Evolutionary conservation across 2,329 filamentous ascomycete genomes (phyloP), one percentile per base, ranked within the genome.

Genomic region (Thelonectria discophora): DNA sequence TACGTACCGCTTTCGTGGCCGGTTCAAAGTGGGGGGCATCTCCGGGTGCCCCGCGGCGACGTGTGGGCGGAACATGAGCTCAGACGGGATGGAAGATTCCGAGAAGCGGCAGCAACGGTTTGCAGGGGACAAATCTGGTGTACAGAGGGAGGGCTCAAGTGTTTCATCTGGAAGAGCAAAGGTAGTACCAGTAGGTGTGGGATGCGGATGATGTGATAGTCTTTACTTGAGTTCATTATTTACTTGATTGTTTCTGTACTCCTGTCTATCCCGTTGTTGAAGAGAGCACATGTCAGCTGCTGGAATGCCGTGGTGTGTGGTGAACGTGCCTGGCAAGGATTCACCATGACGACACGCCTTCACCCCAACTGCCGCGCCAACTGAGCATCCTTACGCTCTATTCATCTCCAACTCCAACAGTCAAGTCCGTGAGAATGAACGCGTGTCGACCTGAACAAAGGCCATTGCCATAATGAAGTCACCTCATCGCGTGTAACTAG

Each of bases 41-140:
- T 20, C 40, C 42, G 42, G 42, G 42, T 45, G 42, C 42, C 42
- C 42, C 42, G 42, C 42, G 42, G 20, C 18, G 42, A 45, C 17
- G 42, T 34, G 17, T 45, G 42, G 18, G 42, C 42, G 17, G 18
- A 18, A 17, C n/a, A 20, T 18, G 42, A 13, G 18, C 8, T 45
- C 9, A 20, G 18, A 45, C 34, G 34, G 34, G 34, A 37, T 37
- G 34, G 34, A 37, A 13, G 34, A 15, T 37, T 37, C 34, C 34
- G 34, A 37, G 34, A 15, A 15, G 34, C 34, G 34, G 34, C 34
- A 37, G 34, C 34, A 37, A 37, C 34, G 34, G 34, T 37, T 37
- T 37, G 15, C 34, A 37, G 11, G 34, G 7, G 34, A 5, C 32
- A 3, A 24, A 24, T 24, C 21, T 24, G 21, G 6, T 24, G 21